Evolutionary conservation across 306 rosid genomes (phyloP).

Genomic region (Dalbergia cochinchinensis): DNA sequence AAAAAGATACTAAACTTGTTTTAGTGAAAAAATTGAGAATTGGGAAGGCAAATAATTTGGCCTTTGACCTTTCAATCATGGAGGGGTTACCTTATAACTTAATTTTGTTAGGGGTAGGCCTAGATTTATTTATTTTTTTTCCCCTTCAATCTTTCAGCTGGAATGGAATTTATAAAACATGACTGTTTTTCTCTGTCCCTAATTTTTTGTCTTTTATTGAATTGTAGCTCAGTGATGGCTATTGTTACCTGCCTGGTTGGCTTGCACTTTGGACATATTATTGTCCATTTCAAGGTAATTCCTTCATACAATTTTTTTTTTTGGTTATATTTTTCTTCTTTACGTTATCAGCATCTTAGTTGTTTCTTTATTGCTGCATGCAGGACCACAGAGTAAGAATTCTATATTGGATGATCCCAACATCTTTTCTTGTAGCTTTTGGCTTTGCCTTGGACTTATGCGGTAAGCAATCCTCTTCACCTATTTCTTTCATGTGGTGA

Average conservation of each 20-base stretch:
- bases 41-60: slow-evolving; percentile 2
- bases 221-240: slow-evolving; percentile 86
- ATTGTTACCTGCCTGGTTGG: slow-evolving; percentile 94
- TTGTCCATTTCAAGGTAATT: slow-evolving; percentile 83
- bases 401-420: slow-evolving; percentile 78
- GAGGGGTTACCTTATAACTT: slow-evolving; percentile 8
- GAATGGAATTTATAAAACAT: background rate
- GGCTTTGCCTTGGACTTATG: slow-evolving; percentile 73
- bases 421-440: slow-evolving; percentile 64
- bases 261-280: slow-evolving; percentile 88
- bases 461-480: slow-evolving; percentile 51
- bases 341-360: background rate
- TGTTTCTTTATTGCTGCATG: slow-evolving; percentile 37
- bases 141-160: background rate
- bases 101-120: background rate
- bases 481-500: background rate
- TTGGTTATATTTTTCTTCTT: background rate
- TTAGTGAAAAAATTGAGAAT: background rate
- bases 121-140: background rate
- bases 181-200: slow-evolving; percentile 14
- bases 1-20: background rate
- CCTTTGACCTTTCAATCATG: background rate
- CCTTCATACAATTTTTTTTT: background rate
- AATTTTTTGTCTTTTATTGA: slow-evolving; percentile 38
- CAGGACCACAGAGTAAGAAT: slow-evolving; percentile 86